These are phyloP conservation scores for Salix arbutifolia DNA, from an alignment of 345 rosid genomes.

Conservation along the genomic window DNA sequence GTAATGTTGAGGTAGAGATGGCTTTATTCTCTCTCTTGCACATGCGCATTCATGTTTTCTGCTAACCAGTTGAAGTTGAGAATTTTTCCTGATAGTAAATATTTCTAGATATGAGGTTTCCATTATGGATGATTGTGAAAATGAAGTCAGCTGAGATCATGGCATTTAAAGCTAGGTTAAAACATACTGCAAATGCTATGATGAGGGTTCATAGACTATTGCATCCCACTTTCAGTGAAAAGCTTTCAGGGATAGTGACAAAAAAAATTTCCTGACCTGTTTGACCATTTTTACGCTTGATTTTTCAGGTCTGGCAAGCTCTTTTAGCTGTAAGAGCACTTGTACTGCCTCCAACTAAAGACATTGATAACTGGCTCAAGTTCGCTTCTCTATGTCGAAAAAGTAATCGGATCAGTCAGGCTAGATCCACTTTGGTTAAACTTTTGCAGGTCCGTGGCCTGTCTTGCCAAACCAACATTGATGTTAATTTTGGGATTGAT, in stretches of 20 bases:
- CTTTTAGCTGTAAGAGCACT: conserved; percentile 90
- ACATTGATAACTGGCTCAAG: conserved; percentile 91
- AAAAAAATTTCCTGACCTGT: background rate
- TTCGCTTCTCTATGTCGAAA: conserved; percentile 89
- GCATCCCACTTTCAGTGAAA: background rate
- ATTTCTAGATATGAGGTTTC: background rate
- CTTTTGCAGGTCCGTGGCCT: conserved; percentile 66
- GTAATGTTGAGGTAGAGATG: conserved; percentile 85
- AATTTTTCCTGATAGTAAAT: background rate
- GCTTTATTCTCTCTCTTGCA: background rate
- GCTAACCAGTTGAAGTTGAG: background rate
- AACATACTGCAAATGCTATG: background rate
- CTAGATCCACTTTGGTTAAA: conserved; percentile 86
- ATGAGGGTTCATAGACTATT: background rate
- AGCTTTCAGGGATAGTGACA: background rate
- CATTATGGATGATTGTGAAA: background rate
- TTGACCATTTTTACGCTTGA: background rate
- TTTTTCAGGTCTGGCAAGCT: conserved; percentile 83
- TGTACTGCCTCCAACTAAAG: conserved; percentile 89
- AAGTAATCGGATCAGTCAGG: conserved; percentile 89
- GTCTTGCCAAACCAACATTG: background rate
- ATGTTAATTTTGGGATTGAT: background rate
- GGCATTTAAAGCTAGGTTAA: background rate
- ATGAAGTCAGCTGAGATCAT: background rate
- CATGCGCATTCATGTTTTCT: background rate